Evolutionary conservation across 164 flowering plant genomes (phyloP).

Genomic region (Warburgia ugandensis): DNA sequence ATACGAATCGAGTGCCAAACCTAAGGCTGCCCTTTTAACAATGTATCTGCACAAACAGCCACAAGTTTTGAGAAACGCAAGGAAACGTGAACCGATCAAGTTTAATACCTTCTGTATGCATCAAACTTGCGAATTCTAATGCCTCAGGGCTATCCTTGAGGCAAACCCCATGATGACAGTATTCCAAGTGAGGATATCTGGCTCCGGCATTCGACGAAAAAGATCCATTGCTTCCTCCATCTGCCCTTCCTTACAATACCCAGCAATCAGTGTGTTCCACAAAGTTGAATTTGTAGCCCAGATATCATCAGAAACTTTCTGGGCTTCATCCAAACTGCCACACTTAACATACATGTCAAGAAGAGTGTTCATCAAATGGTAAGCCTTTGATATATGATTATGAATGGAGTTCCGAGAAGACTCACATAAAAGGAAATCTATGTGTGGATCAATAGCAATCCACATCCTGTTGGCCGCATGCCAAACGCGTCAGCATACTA

Average conservation of each 20-base stretch:
- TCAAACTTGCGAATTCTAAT: conserved; percentile 11
- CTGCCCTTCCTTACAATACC: conserved; percentile 17
- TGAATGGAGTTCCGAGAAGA: too few relatives aligned
- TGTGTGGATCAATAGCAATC: too few relatives aligned
- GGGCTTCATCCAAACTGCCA: conserved; percentile 19
- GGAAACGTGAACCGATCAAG: conserved; percentile 26
- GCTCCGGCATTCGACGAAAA: conserved; percentile 19
- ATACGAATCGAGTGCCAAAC: conserved; percentile 16
- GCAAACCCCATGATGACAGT: conserved; percentile 22
- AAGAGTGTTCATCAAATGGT: conserved; percentile 23
- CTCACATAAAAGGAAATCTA: too few relatives aligned
- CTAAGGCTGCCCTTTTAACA: conserved; percentile 16
- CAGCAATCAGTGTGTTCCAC: conserved; percentile 25
- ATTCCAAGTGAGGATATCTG: conserved; percentile 25
- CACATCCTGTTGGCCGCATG: too few relatives aligned
- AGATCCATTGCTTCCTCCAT: conserved; percentile 22
- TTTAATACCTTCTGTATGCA: conserved; percentile 17
- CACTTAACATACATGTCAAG: conserved; percentile 29
- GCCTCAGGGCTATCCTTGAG: conserved; percentile 5
- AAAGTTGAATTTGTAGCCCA: conserved; percentile 7
- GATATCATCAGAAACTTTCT: conserved; percentile 17
- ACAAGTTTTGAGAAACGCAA: conserved; percentile 19
- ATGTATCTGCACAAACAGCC: conserved; percentile 18
- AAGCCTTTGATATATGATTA: too few relatives aligned
- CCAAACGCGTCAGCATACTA: too few relatives aligned